Evolutionary conservation across 768 basidiomycete species (phyloP), one percentile per base, ranked within the genome.

Genomic region (Kwoniella sp.): DNA sequence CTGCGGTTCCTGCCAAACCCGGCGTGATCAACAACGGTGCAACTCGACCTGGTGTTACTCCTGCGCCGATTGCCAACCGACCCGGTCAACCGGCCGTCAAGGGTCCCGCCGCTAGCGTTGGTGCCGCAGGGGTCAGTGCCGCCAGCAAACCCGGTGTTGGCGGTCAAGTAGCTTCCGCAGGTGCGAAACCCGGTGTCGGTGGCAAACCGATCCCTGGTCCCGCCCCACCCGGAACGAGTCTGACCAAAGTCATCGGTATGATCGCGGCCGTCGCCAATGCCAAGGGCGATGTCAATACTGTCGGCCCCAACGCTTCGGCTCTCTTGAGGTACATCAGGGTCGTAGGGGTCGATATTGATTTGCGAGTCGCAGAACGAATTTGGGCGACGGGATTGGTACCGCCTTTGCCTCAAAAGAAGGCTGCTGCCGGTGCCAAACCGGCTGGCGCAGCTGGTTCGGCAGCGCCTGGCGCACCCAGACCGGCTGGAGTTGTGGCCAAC

Each of bases 381-480:
- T 77, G 76, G 76, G 69, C 69, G 29, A 77, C 76, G 2, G 76
- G 76, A 12, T 55, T 75, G 7, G 63, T 75, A 1, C 76, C 76
- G 9, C 68, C 70, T n/a, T 28, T 74, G 15, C 69, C 59, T 29
- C 58, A 58, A 11, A 66, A 67, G 30, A 63, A 60, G 31, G 57
- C 17, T 13, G 63, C 37, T 28, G 65, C 17, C 26, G 41, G 41
- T 17, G 55, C 26, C 17, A 70, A 67, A 47, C 65, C 65, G 20
- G 57, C 47, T 26, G 58, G 22, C 47, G 30, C 23, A 4, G 50
- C 50, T 28, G 47, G 20, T 8, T 7, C 47, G 7, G 26, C 50
- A 5, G 50, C 50, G 8, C 22, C 50, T 25, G 50, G 50, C 25
- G 50, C 50, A 4, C 23, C 50, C 2, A 51, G 11, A 17, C 50